Percentiles rank a stretch among this genome's conserved stretches.
Conservation (phyloP, 345 rosid genomes). For the Hypericum perforatum region DNA sequence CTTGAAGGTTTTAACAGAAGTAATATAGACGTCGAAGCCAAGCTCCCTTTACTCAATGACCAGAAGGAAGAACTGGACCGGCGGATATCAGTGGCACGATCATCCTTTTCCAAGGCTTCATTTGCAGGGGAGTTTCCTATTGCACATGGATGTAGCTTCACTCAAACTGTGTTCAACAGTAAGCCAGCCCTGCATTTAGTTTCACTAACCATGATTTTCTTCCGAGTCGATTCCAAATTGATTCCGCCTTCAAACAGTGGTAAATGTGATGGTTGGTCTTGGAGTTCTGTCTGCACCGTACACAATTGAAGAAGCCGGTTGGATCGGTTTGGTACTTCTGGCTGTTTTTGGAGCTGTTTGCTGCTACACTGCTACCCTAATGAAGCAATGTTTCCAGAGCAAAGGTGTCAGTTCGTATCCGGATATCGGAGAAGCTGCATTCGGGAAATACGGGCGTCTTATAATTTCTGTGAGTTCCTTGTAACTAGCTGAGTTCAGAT, state of each 20-base stretch:
- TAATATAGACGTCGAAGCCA: constrained; percentile 39
- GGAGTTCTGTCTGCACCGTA: constrained; percentile 84
- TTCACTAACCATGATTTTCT: neutral
- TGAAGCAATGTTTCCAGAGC: constrained; percentile 78
- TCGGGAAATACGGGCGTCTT: constrained; percentile 82
- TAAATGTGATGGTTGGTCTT: constrained; percentile 88
- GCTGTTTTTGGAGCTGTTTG: constrained; percentile 44
- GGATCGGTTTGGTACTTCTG: constrained; percentile 63
- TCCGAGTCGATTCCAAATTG: too few species aligned
- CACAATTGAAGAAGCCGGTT: constrained; percentile 69
- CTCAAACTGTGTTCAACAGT: constrained; percentile 86
- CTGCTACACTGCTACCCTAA: constrained; percentile 79
- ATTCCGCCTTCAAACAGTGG: constrained; percentile 35
- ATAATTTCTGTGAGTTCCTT: constrained; percentile 51
- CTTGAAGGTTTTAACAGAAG: constrained; percentile 24
- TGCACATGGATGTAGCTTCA: constrained; percentile 66
- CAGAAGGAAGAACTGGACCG: constrained; percentile 29
- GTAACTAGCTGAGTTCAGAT: too few species aligned
- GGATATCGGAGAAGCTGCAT: constrained; percentile 92
- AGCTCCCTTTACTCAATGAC: constrained; percentile 36
- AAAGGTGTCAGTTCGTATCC: constrained; percentile 64
- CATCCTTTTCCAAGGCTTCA: constrained; percentile 55
- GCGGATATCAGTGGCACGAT: constrained; percentile 43
- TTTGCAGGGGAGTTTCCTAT: constrained; percentile 52
- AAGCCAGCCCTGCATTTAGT: constrained; percentile 8